Base-by-base conservation (phyloP, 2,329 filamentous ascomycete genomes). In the Epichloe sp. region DNA sequence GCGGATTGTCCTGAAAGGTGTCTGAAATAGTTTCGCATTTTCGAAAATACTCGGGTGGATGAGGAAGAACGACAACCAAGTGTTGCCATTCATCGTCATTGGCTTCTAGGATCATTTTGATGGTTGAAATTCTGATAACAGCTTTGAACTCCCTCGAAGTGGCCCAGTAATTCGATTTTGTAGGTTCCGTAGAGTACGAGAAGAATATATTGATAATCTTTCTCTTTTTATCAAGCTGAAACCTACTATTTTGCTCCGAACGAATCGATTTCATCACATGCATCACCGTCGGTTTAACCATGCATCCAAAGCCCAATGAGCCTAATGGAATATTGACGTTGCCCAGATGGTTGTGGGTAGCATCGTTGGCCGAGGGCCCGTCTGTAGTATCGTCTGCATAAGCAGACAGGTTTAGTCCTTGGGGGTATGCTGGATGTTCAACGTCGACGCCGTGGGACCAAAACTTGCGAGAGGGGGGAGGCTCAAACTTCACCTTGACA, bases 221-320 rank as follows among this genome's bases (percentile, higher is more conserved):
- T 11, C 54, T 43, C 15, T 55, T 58, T 35, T 65, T 59, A 38
- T 69, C 62, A 1, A 68, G 48, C 44, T 64, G 61, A 11, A 71
- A 37, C 15, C 54, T 60, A 5, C 68, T 31, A 2, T 57, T 53
- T 2, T 51, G 51, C 5, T 44, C 8, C 2, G 51, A 48, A 2
- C 51, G 23, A n/a, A 65, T 36, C 1, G 58, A 57, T 49, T 75
- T 75, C 73, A 86, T 78, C 8, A 72, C 64, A 61, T 82, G 76
- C 73, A 89, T 80, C 0, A 70, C 69, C 3, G 66, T 68, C 4
- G 77, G 72, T 1, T 72, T 65, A 1, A 74, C 58, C 66, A 80
- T 72, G 41, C 80, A 69, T 0, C 86, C 85, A 57, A 89, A 84
- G 17, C 80, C 74, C 2, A 89, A 59, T 0, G 66, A 68, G 1